Evolutionary conservation across 768 basidiomycete species (phyloP).

Genomic region (Kockovaella imperatae): DNA sequence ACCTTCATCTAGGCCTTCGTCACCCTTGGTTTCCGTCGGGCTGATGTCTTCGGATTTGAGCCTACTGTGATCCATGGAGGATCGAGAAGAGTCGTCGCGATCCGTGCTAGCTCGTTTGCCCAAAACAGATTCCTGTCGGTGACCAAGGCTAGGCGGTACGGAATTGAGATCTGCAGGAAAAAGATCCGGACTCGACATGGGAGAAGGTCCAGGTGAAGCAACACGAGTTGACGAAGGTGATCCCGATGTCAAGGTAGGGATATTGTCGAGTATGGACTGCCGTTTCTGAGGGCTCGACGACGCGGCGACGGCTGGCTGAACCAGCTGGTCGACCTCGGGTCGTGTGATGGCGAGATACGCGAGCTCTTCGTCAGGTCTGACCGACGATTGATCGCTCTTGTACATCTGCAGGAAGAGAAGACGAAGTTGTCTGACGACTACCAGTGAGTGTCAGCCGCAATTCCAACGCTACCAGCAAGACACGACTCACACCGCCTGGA

Average conservation of each 20-base stretch:
- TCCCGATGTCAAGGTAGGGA: conserved; percentile 23
- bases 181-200: too few relatives aligned
- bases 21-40: background rate
- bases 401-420: conserved; percentile 33
- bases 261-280: conserved; percentile 14
- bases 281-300: conserved; percentile 1
- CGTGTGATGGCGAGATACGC: conserved; percentile 43
- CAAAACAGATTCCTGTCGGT: conserved; percentile 16
- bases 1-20: background rate
- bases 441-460: background rate
- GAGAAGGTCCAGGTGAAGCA: conserved; percentile 12
- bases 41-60: conserved; percentile 15
- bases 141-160: conserved; percentile 2
- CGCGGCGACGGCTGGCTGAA: conserved; percentile 7
- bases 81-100: conserved; percentile 24
- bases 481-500: conserved; percentile 34
- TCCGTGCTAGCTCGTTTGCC: conserved; percentile 41
- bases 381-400: conserved; percentile 26
- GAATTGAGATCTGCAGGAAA: background rate
- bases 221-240: conserved; percentile 29
- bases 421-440: conserved; percentile 33
- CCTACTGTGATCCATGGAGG: conserved; percentile 11
- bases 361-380: conserved; percentile 40
- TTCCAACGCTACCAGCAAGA: background rate
- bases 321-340: conserved; percentile 32